Evolutionary conservation across 2,329 filamentous ascomycete genomes (phyloP).

Genomic region (Plenodomus lindquistii): DNA sequence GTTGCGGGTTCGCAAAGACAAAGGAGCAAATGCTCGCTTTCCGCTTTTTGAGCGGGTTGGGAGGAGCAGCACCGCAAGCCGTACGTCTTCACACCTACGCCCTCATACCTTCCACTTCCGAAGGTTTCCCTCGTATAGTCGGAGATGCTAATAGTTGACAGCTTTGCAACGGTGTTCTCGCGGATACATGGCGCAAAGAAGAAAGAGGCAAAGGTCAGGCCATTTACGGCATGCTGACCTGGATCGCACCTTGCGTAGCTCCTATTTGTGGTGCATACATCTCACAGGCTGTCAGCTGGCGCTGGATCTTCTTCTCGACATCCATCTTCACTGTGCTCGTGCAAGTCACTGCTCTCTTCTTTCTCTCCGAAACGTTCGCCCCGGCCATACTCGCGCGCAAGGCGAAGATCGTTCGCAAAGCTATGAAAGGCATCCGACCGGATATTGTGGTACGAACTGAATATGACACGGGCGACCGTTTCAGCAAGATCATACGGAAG

Average conservation of each 20-base stretch:
- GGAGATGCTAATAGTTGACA: conserved; percentile 7
- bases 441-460: conserved; percentile 41
- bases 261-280: conserved; percentile 35
- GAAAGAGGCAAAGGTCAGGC: conserved; percentile 65
- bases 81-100: conserved; percentile 15
- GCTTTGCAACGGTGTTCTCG: conserved; percentile 43
- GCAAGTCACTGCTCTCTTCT: conserved; percentile 63
- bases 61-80: conserved; percentile 39
- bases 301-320: conserved; percentile 72
- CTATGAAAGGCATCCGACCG: conserved; percentile 40
- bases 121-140: neutral
- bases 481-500: conserved; percentile 33
- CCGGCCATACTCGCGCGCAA: conserved; percentile 52
- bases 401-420: conserved; percentile 49
- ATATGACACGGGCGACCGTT: conserved; percentile 38
- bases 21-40: conserved; percentile 39
- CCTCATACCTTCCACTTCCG: neutral
- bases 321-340: conserved; percentile 64
- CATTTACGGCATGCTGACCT: conserved; percentile 64
- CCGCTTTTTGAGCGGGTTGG: conserved; percentile 40
- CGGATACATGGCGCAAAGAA: conserved; percentile 63
- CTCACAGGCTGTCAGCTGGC: conserved; percentile 54
- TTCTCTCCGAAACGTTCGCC: conserved; percentile 57
- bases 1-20: conserved; percentile 38
- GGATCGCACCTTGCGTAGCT: conserved; percentile 66